Evolutionary conservation across 2,329 filamentous ascomycete genomes (phyloP), one percentile per base, ranked within the genome.

Genomic region (Cytospora piceae): DNA sequence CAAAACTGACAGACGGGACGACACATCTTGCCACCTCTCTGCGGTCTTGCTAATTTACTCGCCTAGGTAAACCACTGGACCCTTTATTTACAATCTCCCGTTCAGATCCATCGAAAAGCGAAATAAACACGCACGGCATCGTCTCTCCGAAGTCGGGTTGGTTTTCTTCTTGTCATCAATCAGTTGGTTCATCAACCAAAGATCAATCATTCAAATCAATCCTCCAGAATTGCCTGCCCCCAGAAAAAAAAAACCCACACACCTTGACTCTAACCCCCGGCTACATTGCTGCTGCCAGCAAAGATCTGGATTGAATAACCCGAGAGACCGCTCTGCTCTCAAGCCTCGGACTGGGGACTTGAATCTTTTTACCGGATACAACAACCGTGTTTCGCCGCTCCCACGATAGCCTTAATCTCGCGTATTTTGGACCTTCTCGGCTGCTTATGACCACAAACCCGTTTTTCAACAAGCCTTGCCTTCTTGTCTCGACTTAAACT

Each of bases 341-440:
- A 24, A 8, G n/a, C 46, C 22, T 49, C 46, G 11, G 46, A 49
- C 46, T 24, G 46, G 46, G 46, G 58, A 53, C 63, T 63, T 65
- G 62, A 57, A 65, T 65, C 63, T 54, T 37, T 49, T n/a, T 46
- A 65, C 63, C 57, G 63, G 51, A 65, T 24, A 53, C 63, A 68
- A 57, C 61, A 52, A 66, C 60, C 63, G 64, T 60, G 57, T 63
- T 61, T 61, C 61, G 61, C 61, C 56, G 61, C 61, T 63, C 61
- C 53, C 53, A 57, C 51, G 53, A 63, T 65, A 68, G 66, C 66
- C 63, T 66, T 68, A 68, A 68, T 68, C 60, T 68, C 66, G 66
- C 66, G 55, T 68, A 68, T 68, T 60, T 58, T 68, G 56, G 59
- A 66, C 51, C 59, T 62, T 61, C 31, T 56, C 31, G 66, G 51